Evolutionary conservation across 139 green algal genomes (phyloP).

Genomic region (Choricystis sp.): DNA sequence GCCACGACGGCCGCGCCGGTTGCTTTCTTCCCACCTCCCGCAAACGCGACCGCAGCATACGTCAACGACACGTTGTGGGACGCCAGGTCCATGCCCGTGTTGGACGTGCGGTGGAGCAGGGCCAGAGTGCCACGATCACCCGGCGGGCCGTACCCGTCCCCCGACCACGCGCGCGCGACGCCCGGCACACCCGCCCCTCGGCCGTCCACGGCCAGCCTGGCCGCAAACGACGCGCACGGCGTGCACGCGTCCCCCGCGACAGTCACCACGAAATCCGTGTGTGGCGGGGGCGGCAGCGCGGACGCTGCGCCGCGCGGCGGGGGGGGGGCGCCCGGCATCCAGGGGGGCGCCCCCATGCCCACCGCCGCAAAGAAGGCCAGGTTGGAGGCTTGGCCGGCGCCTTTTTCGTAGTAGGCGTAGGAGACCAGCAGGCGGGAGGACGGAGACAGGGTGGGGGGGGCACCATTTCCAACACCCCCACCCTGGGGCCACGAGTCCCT

Average conservation of each 20-base stretch:
- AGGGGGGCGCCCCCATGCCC: slow-evolving; percentile 25
- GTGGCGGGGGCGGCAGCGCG: too few relatives aligned
- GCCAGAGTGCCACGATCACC: slow-evolving; percentile 9
- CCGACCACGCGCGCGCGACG: too few relatives aligned
- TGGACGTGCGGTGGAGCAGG: slow-evolving; percentile 34
- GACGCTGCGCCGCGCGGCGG: too few relatives aligned
- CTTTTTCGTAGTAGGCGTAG: slow-evolving; percentile 56
- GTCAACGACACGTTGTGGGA: slow-evolving; percentile 49
- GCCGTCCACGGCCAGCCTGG: not conserved
- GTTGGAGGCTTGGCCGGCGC: slow-evolving; percentile 38
- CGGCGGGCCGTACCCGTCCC: too few relatives aligned
- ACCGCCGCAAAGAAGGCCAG: slow-evolving; percentile 46
- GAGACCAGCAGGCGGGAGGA: slow-evolving; percentile 36
- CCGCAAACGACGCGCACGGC: slow-evolving; percentile 24
- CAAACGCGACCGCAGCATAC: slow-evolving; percentile 11
- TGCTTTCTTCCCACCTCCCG: too few relatives aligned
- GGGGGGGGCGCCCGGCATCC: too few relatives aligned
- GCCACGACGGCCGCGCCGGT: not conserved
- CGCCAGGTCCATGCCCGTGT: slow-evolving; percentile 64
- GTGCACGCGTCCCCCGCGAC: slow-evolving; percentile 33
- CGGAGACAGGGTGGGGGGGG: too few relatives aligned
- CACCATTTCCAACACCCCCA: too few relatives aligned
- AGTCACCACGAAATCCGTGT: slow-evolving; percentile 27
- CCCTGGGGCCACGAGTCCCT: too few relatives aligned
- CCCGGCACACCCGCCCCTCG: too few relatives aligned